These are phyloP conservation scores for Eucalyptus polybractea DNA, from an alignment of 345 rosid species.

Conservation along the genomic window DNA sequence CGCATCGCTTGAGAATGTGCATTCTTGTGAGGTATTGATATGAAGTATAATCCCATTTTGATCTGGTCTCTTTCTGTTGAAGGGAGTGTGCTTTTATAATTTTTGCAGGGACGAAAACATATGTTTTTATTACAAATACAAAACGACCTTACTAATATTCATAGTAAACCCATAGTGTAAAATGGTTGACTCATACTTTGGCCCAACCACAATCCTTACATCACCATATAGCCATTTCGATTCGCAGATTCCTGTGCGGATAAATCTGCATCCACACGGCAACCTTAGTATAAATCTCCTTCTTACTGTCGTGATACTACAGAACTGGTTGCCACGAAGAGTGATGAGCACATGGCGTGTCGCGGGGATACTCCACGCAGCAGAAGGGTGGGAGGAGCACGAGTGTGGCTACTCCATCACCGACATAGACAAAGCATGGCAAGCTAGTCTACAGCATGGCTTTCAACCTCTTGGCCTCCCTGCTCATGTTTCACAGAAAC, in stretches of 20 bases:
- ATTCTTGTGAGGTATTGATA: slow-evolving; percentile 58
- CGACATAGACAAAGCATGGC: slow-evolving; percentile 28
- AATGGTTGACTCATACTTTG: not conserved
- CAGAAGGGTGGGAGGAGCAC: slow-evolving; percentile 55
- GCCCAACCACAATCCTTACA: not conserved
- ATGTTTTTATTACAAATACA: not conserved
- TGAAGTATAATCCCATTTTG: not conserved
- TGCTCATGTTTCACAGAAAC: not conserved
- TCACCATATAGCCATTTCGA: not conserved
- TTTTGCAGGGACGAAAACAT: not conserved
- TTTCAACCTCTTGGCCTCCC: slow-evolving; percentile 28
- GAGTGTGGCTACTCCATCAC: slow-evolving; percentile 37
- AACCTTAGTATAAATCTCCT: not conserved
- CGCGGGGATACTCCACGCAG: slow-evolving; percentile 53
- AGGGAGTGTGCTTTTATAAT: not conserved
- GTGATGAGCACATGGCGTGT: slow-evolving; percentile 70
- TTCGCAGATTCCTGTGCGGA: not conserved
- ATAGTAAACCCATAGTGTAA: not conserved
- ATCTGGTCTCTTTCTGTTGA: not conserved
- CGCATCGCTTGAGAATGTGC: slow-evolving; percentile 33
- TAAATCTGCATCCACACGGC: too few species aligned
- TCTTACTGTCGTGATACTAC: not conserved
- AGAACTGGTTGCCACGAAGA: slow-evolving; percentile 72
- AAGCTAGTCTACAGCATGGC: slow-evolving; percentile 46
- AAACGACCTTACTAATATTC: not conserved